Base-by-base conservation (phyloP, 768 basidiomycete genomes). In the Strobilomyces echinocephalus region DNA sequence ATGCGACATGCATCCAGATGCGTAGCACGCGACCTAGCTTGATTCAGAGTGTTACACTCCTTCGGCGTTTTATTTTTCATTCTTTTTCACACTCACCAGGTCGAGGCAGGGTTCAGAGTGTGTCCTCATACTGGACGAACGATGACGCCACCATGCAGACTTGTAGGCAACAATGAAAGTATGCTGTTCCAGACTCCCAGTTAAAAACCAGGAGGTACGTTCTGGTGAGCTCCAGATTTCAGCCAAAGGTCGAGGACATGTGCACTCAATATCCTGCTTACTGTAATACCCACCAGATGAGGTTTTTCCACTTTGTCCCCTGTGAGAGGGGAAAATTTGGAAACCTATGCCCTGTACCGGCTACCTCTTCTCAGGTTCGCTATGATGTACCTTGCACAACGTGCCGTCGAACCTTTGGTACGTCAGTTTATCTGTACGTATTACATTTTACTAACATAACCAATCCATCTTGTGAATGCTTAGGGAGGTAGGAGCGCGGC, bases 131-230 rank as follows among this genome's bases (percentile, higher is more conserved):
- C 53, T 51, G 52, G 55, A 60, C 46, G 20, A 31, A 26, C 16
- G 38, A 51, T 46, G 47, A 21, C 57, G 53, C 63, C 63, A 52
- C 61, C 14, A 1, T 4, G 8, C 11, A 36, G 40, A 36, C 21
- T 34, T 45, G 16, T n/a, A 7, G 31, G 12, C 28, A 16, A 46
- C 55, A 60, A 60, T 54, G 53, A 54, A n/a, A 44, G 9, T 12
- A 31, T 39, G 46, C 12, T n/a, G 47, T 18, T 20, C 42, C 52
- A 30, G 16, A 31, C 41, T 26, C 26, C 30, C 41, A 14, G 26
- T 46, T 67, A 65, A 61, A 66, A 44, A 55, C 24, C 35, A 39
- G 51, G 20, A 54, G 50, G 57, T 60, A 57, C 50, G 60, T 65
- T 35, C 20, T 46, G 24, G 39, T 15, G 40, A 54, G 20, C 26